Percentiles rank a stretch among this genome's conserved stretches.
These are phyloP conservation scores for Styphnolobium japonicum DNA, from an alignment of 306 rosid genomes.

Conservation along the genomic window DNA sequence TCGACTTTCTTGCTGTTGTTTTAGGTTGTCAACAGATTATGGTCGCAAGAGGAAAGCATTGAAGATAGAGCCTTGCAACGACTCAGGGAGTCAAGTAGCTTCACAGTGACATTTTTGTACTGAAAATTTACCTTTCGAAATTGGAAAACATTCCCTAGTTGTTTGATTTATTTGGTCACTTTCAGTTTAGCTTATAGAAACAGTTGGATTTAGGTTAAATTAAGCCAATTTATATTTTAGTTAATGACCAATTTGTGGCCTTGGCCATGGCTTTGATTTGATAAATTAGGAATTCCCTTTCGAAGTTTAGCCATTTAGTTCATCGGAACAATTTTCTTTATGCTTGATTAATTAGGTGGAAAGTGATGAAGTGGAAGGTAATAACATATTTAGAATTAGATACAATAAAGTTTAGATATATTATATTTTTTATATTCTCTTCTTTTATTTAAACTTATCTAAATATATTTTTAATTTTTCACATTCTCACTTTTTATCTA, in stretches of 20 bases:
- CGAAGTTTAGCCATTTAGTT: neutral
- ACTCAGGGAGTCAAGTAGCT: slow-evolving; percentile 63
- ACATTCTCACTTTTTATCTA: no score
- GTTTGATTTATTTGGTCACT: neutral
- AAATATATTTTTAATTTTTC: no score
- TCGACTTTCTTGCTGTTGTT: neutral
- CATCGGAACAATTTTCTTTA: no score
- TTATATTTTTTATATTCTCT: no score
- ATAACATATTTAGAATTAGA: no score
- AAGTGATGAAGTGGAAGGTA: no score
- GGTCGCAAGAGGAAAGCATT: slow-evolving; percentile 42
- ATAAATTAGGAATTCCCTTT: neutral
- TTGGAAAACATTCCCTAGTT: neutral
- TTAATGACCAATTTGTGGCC: neutral
- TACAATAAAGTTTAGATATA: no score
- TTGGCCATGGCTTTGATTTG: neutral
- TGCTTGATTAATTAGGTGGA: no score
- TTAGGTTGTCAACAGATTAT: slow-evolving; percentile 50
- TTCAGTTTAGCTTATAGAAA: neutral
- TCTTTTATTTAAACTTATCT: no score
- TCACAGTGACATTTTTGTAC: slow-evolving; percentile 40
- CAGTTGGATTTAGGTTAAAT: neutral
- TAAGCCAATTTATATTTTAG: neutral
- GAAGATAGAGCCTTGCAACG: slow-evolving; percentile 34
- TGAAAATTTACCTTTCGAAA: neutral